Base-by-base conservation (phyloP, 2,329 filamentous ascomycete genomes). In the Venturia carpophila region DNA sequence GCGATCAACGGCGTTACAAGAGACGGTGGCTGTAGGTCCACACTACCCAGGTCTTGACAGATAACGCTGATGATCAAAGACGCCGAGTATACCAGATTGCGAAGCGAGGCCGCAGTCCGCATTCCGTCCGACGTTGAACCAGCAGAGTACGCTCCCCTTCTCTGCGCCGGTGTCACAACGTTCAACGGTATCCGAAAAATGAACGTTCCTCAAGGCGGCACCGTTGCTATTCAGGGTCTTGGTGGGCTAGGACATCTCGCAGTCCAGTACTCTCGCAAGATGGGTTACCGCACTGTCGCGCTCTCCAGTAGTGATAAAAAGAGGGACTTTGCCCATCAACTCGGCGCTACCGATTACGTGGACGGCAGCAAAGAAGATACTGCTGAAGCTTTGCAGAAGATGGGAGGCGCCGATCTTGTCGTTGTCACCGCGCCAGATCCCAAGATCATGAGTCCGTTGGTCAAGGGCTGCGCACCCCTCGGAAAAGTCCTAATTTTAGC, bases 21-120 rank as follows among this genome's bases (percentile, higher is more conserved):
- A 47, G 80, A 89, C 68, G 90, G 90, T 62, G 90, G 89, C 43
- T 91, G 79, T 80, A 71, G 69, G 77, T 69, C n/a, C n/a, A n/a
- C 17, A 9, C 64, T n/a, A 5, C 15, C 27, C 3, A 13, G n/a
- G 11, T 41, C 13, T 66, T 37, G 65, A 66, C 41, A 37, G 19
- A 4, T 27, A 24, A 43, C 17, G 13, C 30, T 34, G 37, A 62
- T 13, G 2, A 41, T 13, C 21, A 41, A 43, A 77, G 75, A 82
- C 69, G 84, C 84, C 7, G 82, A 89, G 74, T 89, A 88, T 73
- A 81, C 80, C 6, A 76, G 82, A 0, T 78, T 89, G 30, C 80
- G 84, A 49, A 77, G 79, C 5, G 86, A 89, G 74, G 86, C 86
- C 15, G 80, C 79, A 0, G 85, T 84, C 5, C 71, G 74, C n/a